Conservation (phyloP, 257 asterid species). For the Solanum ossicruentum region DNA sequence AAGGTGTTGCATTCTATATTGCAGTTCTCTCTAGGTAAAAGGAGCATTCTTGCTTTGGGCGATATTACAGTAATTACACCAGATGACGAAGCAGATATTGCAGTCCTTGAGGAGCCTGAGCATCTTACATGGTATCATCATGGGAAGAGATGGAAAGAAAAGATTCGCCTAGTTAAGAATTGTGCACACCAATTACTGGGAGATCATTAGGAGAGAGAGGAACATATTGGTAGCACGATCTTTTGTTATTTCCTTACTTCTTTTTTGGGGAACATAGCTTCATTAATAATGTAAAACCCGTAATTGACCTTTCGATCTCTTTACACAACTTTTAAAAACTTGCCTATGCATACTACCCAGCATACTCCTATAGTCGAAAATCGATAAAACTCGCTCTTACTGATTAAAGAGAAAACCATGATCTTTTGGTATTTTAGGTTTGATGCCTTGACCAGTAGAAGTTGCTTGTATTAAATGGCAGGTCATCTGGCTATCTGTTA, state of each 20-base stretch:
- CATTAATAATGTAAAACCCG: neutral
- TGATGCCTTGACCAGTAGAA: neutral
- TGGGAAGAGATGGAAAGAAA: too few relatives aligned
- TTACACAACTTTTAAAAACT: neutral
- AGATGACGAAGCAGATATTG: too few relatives aligned
- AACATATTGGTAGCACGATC: too few relatives aligned
- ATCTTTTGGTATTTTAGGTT: neutral
- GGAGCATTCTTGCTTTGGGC: too few relatives aligned
- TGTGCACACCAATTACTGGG: too few relatives aligned
- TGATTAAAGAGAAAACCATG: neutral
- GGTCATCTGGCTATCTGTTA: constrained; percentile 96
- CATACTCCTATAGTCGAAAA: neutral
- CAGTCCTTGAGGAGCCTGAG: too few relatives aligned
- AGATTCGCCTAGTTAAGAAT: too few relatives aligned
- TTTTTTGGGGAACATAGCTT: neutral
- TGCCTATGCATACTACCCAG: neutral
- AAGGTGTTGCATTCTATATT: too few relatives aligned
- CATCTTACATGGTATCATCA: too few relatives aligned
- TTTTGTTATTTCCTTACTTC: neutral
- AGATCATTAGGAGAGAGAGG: too few relatives aligned
- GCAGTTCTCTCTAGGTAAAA: too few relatives aligned
- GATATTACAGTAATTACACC: too few relatives aligned
- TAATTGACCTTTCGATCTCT: neutral
- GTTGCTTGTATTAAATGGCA: constrained; percentile 12
- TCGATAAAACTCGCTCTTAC: neutral